Conservation (phyloP, 495 filamentous ascomycete species). For the Penicillium bialowiezense region DNA sequence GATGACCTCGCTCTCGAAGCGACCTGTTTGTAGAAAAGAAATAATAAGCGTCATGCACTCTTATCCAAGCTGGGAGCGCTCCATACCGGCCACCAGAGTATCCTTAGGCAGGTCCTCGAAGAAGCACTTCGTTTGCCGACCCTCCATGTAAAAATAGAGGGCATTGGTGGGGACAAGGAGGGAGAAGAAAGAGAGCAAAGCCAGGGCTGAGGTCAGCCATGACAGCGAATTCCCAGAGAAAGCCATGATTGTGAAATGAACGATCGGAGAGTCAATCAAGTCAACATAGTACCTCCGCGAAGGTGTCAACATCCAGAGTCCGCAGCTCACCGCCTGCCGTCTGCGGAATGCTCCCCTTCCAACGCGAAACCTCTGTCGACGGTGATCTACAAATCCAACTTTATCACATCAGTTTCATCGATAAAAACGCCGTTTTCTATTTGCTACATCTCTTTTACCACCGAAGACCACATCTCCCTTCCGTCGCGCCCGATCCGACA, state of each 20-base stretch:
- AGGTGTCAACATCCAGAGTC: conserved; percentile 18
- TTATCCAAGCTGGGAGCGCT: background rate
- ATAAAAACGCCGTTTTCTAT: background rate
- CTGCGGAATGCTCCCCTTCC: conserved; percentile 16
- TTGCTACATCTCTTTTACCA: background rate
- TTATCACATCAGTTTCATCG: conserved; percentile 4
- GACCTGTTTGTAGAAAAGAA: conserved; percentile 46
- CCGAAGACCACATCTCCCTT: no score
- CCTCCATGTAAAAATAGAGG: conserved; percentile 95
- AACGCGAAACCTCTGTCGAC: conserved; percentile 16
- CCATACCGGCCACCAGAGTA: conserved; percentile 84
- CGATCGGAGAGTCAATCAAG: conserved; percentile 12
- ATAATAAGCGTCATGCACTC: background rate
- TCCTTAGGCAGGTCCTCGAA: conserved; percentile 98
- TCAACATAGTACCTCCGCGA: conserved; percentile 13
- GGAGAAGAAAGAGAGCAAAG: conserved; percentile 39
- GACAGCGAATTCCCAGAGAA: conserved; percentile 32
- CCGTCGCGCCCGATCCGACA: background rate
- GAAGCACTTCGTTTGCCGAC: conserved; percentile 72
- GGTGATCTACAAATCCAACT: conserved; percentile 16
- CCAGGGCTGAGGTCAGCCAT: conserved; percentile 38
- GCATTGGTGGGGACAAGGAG: conserved; percentile 65
- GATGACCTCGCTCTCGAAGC: conserved; percentile 81
- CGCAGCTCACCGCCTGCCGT: conserved; percentile 21
- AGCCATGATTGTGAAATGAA: conserved; percentile 26